Evolutionary conservation across 2,329 filamentous ascomycete genomes (phyloP).

Genomic region (Diaporthe caulivora): DNA sequence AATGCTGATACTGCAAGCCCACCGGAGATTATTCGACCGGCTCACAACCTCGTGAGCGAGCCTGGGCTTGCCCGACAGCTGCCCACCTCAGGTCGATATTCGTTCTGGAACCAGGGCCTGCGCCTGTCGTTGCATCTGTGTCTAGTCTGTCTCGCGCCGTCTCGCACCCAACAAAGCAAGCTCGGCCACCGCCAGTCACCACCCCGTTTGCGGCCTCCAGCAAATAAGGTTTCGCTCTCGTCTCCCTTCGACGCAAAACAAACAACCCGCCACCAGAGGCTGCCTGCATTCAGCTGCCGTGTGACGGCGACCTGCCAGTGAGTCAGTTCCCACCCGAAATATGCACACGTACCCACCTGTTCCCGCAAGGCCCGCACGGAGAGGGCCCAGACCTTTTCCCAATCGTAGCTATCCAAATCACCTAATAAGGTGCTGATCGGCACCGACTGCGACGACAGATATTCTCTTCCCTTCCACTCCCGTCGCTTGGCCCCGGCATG

Average conservation of each 20-base stretch:
- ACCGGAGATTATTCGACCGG: background rate
- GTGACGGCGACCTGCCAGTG: constrained; percentile 8
- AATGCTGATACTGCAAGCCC: background rate
- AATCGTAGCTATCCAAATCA: constrained; percentile 27
- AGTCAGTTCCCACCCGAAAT: constrained; percentile 22
- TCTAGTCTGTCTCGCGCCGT: constrained; percentile 15
- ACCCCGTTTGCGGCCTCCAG: constrained; percentile 19
- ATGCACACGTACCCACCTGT: constrained; percentile 9
- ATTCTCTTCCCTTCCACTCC: background rate
- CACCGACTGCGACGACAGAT: constrained; percentile 33
- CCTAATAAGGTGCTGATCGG: constrained; percentile 35
- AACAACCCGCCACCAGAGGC: constrained; percentile 21
- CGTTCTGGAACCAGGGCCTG: background rate
- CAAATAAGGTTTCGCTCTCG: constrained; percentile 29
- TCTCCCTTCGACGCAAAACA: constrained; percentile 23
- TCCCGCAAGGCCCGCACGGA: constrained; percentile 10
- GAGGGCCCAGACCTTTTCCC: constrained; percentile 5
- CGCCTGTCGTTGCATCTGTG: constrained; percentile 17
- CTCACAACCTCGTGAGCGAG: background rate
- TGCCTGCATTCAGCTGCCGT: constrained; percentile 30
- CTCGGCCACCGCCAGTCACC: background rate
- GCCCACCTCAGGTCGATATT: constrained; percentile 1
- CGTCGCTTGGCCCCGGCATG: constrained; percentile 14
- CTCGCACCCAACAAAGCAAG: constrained; percentile 18
- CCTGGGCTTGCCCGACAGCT: background rate